Conservation (phyloP, 306 rosid species). For the Rubus idaeus region DNA sequence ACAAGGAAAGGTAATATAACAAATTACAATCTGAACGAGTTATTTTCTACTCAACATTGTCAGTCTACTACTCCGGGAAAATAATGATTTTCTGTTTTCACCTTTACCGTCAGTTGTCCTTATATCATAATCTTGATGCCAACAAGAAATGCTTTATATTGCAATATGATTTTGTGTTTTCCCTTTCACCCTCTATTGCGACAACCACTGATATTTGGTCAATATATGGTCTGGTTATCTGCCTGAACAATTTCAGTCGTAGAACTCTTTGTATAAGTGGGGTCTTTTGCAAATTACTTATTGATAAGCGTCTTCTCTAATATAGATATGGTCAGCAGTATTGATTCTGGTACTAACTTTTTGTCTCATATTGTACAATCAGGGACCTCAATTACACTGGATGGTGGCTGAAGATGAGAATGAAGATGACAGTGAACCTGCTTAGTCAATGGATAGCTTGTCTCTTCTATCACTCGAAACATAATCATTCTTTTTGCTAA, state of each 20-base stretch:
- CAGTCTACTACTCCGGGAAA: not conserved
- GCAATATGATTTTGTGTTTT: not conserved
- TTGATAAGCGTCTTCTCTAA: not conserved
- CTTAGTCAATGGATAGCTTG: constrained; percentile 23
- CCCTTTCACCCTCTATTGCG: not conserved
- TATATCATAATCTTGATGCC: not conserved
- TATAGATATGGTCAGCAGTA: not conserved
- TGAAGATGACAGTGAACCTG: constrained; percentile 39
- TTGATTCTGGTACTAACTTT: not conserved
- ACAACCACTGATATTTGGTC: not conserved
- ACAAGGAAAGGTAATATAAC: constrained; percentile 75
- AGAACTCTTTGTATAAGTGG: not conserved
- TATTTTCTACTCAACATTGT: not conserved
- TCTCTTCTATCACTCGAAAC: constrained; percentile 44
- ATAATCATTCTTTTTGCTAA: constrained; percentile 19
- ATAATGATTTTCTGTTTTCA: not conserved
- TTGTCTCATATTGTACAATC: constrained; percentile 10
- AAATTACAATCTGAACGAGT: not conserved
- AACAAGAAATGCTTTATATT: not conserved
- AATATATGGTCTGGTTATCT: not conserved
- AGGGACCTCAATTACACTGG: constrained; percentile 84
- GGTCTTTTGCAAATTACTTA: not conserved
- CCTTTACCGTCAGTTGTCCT: not conserved
- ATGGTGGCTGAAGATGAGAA: constrained; percentile 56
- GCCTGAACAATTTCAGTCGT: not conserved